A percentile compares a stretch with the other conserved stretches of the same genome.
phyloP scores from a whole-genome alignment of 1,284 basidiomycete genomes.

The Melampsora abietis-canadensis region DNA sequence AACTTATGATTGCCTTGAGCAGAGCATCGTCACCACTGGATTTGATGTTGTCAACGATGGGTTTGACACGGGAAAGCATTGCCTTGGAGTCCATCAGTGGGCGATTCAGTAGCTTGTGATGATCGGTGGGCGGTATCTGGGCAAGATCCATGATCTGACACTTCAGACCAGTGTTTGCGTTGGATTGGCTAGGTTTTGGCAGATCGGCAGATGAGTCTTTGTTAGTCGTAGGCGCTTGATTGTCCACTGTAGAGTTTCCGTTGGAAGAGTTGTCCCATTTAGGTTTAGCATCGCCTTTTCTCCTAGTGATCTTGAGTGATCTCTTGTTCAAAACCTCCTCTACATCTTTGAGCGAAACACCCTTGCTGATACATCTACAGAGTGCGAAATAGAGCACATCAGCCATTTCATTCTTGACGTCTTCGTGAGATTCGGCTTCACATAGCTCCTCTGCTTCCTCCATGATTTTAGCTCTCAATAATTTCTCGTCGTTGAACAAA shows the following conservation, averaged over 20 bases:
- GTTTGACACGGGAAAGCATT: slow-evolving; percentile 53
- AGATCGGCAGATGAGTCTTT: not conserved
- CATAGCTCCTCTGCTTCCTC: slow-evolving; percentile 98
- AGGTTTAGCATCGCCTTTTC: slow-evolving; percentile 89
- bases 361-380: slow-evolving; percentile 77
- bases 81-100: slow-evolving; percentile 31
- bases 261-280: slow-evolving; percentile 63
- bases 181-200: not conserved
- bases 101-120: slow-evolving; percentile 15
- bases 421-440: slow-evolving; percentile 71
- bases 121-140: not conserved
- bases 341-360: slow-evolving; percentile 79
- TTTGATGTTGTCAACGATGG: slow-evolving; percentile 53
- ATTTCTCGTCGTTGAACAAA: slow-evolving; percentile 75
- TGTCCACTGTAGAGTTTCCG: not conserved
- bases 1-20: slow-evolving; percentile 49
- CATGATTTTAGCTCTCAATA: slow-evolving; percentile 89
- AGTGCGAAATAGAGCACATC: slow-evolving; percentile 93
- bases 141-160: slow-evolving; percentile 44
- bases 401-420: slow-evolving; percentile 93
- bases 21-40: slow-evolving; percentile 59
- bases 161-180: not conserved
- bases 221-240: not conserved
- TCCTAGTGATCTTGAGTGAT: slow-evolving; percentile 78
- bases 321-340: slow-evolving; percentile 81